phyloP scores from a whole-genome alignment of 768 basidiomycete species.

The Mycena haematopus region DNA sequence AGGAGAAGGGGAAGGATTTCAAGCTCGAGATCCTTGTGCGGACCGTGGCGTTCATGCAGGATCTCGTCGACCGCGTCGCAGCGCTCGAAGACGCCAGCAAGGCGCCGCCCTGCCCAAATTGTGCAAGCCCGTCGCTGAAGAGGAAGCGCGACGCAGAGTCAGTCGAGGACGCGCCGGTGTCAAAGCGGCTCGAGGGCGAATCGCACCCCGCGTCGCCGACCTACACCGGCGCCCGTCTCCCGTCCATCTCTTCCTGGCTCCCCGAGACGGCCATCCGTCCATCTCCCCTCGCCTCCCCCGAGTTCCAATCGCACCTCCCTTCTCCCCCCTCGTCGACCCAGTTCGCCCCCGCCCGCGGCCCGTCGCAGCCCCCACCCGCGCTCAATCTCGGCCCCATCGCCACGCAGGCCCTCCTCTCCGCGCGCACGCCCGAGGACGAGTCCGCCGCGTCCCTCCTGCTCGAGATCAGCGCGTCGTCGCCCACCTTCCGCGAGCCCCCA shows the following conservation, averaged over 20 bases:
- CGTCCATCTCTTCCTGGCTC: slow-evolving; percentile 75
- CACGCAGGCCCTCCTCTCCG: slow-evolving; percentile 23
- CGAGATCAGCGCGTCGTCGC: slow-evolving; percentile 62
- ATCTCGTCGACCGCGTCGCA: slow-evolving; percentile 63
- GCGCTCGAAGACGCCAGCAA: slow-evolving; percentile 45
- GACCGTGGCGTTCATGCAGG: slow-evolving; percentile 80
- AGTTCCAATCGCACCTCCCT: slow-evolving; percentile 46
- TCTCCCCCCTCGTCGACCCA: slow-evolving; percentile 65
- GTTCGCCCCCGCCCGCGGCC: slow-evolving; percentile 47
- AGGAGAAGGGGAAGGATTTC: slow-evolving; percentile 83
- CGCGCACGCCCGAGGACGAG: slow-evolving; percentile 69
- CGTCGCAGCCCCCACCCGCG: slow-evolving; percentile 45
- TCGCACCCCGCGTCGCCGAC: slow-evolving; percentile 7
- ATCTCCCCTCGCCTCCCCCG: slow-evolving; percentile 29
- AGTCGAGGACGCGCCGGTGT: slow-evolving; percentile 3
- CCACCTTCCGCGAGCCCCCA: slow-evolving; percentile 26
- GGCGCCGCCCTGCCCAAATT: slow-evolving; percentile 35
- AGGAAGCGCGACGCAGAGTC: slow-evolving; percentile 23
- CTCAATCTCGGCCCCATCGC: slow-evolving; percentile 45
- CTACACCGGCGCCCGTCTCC: slow-evolving; percentile 50
- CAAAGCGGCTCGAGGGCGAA: slow-evolving; percentile 13
- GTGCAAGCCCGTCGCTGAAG: slow-evolving; percentile 26
- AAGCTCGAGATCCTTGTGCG: slow-evolving; percentile 90
- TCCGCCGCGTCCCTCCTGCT: slow-evolving; percentile 72
- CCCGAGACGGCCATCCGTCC: too few species aligned